Evolutionary conservation across 345 rosid species (phyloP).

Genomic region (Gossypium mustelinum): DNA sequence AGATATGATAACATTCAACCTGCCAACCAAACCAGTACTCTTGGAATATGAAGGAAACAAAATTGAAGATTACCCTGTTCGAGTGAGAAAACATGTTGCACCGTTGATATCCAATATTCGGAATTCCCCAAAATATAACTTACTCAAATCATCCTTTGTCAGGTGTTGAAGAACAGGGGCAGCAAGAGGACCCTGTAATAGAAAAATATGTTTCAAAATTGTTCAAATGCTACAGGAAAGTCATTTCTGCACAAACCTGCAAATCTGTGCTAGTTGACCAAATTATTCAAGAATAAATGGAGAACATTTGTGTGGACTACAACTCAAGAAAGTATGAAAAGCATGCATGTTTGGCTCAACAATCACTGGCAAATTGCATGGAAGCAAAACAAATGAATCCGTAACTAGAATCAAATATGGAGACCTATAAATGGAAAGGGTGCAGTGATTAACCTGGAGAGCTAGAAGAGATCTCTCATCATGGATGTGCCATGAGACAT

Average conservation of each 20-base stretch:
- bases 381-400: constrained; percentile 5
- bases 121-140: constrained; percentile 90
- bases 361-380: neutral
- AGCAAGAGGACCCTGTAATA: constrained; percentile 86
- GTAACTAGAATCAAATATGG: neutral
- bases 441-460: constrained; percentile 59
- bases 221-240: neutral
- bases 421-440: neutral
- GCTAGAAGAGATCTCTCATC: constrained; percentile 99
- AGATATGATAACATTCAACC: neutral
- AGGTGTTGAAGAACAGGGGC: constrained; percentile 85
- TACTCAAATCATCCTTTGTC: constrained; percentile 88
- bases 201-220: constrained; percentile 1
- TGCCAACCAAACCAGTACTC: neutral
- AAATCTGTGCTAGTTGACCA: neutral
- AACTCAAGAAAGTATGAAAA: neutral
- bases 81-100: constrained; percentile 72
- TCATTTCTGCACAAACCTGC: neutral
- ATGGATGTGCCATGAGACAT: constrained; percentile 93
- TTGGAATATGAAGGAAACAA: neutral
- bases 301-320: neutral
- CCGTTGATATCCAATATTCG: constrained; percentile 80
- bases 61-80: constrained; percentile 72
- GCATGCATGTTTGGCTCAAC: neutral
- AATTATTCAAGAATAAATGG: neutral